Conservation (phyloP, 306 rosid genomes). For the Albizia julibrissin region DNA sequence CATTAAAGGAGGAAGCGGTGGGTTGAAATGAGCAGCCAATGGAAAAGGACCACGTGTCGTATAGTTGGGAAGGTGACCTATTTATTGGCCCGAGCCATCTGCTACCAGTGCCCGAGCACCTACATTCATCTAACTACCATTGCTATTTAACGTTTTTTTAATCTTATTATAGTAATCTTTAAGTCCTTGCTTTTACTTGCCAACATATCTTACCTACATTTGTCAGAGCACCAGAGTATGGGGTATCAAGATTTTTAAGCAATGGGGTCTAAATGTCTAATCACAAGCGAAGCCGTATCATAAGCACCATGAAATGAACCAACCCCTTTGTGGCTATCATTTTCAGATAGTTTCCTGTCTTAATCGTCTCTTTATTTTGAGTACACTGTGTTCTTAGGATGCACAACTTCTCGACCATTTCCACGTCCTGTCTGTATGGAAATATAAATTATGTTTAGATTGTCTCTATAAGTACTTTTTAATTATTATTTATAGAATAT, state of each 20-base stretch:
- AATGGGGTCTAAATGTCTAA: not conserved
- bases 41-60: not conserved
- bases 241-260: not conserved
- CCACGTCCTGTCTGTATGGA: too few relatives aligned
- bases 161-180: not conserved
- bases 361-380: not conserved
- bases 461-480: too few relatives aligned
- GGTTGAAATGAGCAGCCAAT: conserved; percentile 27
- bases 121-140: not conserved
- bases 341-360: not conserved
- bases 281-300: not conserved
- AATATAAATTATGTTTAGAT: too few relatives aligned
- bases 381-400: not conserved
- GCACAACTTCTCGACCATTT: not conserved
- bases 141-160: not conserved
- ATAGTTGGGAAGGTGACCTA: conserved; percentile 42
- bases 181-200: not conserved
- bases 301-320: not conserved
- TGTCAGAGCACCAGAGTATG: not conserved
- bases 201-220: not conserved
- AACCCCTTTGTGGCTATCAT: not conserved
- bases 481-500: too few relatives aligned
- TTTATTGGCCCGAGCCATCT: not conserved
- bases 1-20: conserved; percentile 35
- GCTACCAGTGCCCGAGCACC: too few relatives aligned